Evolutionary conservation across 345 rosid genomes (phyloP).

Genomic region (Excoecaria agallocha): DNA sequence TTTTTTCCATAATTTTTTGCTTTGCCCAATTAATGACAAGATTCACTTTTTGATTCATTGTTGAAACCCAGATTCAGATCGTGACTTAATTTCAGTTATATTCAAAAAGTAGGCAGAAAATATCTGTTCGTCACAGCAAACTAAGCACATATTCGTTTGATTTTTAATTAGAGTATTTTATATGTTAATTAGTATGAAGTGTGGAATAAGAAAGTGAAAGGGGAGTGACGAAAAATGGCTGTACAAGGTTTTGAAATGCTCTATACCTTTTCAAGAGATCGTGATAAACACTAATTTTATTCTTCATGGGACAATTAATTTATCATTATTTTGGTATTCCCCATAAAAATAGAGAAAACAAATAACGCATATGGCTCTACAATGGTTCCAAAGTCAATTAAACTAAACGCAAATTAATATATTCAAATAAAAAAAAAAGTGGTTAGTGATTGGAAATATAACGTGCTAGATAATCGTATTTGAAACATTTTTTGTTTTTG

Average conservation of each 20-base stretch:
- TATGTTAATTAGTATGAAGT: too few species aligned
- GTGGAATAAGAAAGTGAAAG: background rate
- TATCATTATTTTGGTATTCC: too few species aligned
- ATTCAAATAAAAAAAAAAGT: too few species aligned
- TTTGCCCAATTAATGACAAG: background rate
- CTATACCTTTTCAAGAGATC: background rate
- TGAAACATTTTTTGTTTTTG: too few species aligned
- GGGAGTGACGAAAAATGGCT: conserved; percentile 16
- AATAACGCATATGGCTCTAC: background rate
- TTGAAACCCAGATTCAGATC: background rate
- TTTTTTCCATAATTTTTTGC: background rate
- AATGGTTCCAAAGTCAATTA: background rate
- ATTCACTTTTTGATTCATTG: background rate
- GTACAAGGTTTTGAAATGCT: conserved; percentile 11
- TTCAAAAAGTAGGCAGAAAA: background rate
- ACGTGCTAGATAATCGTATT: too few species aligned
- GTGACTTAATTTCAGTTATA: background rate
- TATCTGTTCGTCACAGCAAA: background rate
- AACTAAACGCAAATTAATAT: background rate
- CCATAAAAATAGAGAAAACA: background rate
- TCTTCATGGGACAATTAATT: background rate
- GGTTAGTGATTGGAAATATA: too few species aligned
- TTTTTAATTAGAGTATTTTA: too few species aligned
- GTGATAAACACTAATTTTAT: too few species aligned
- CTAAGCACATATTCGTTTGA: too few species aligned